Conservation (phyloP, 306 rosid species). For the Trifolium fragiferum region DNA sequence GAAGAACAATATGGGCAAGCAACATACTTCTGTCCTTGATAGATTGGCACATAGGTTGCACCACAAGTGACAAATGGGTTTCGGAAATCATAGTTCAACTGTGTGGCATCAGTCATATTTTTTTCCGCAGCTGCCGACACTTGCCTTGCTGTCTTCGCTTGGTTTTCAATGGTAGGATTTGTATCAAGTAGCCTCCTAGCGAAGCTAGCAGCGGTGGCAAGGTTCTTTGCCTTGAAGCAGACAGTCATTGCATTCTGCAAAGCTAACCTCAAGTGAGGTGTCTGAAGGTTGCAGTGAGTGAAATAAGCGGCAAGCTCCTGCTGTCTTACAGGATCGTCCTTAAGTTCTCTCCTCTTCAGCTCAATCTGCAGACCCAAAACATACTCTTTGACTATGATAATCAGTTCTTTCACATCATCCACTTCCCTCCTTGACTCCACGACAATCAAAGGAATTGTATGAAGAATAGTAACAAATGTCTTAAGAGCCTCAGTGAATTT, state of each 20-base stretch:
- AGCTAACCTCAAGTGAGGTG: conserved; percentile 90
- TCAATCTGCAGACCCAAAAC: conserved; percentile 84
- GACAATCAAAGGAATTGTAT: conserved; percentile 81
- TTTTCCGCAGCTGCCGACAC: conserved; percentile 89
- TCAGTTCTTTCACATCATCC: conserved; percentile 89
- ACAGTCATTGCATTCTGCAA: conserved; percentile 66
- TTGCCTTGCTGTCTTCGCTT: conserved; percentile 82
- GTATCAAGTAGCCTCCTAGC: conserved; percentile 89
- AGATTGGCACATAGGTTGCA: conserved; percentile 89
- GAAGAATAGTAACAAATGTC: conserved; percentile 70
- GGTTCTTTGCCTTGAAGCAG: conserved; percentile 78
- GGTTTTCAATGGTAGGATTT: conserved; percentile 78
- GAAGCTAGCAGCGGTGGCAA: conserved; percentile 86
- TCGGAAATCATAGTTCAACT: conserved; percentile 88
- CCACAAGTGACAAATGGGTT: conserved; percentile 95
- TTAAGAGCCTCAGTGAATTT: conserved; percentile 77
- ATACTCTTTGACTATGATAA: conserved; percentile 81
- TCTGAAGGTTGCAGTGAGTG: conserved; percentile 92
- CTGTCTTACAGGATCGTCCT: conserved; percentile 66
- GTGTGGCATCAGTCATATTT: conserved; percentile 77
- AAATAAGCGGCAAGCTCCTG: conserved; percentile 98
- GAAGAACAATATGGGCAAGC: conserved; percentile 87
- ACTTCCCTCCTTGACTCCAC: conserved; percentile 96
- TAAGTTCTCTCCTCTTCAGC: conserved; percentile 73
- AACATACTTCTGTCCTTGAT: conserved; percentile 88